Evolutionary conservation across 768 basidiomycete genomes (phyloP), one percentile per base, ranked within the genome.

Genomic region (Dioszegia crocea): DNA sequence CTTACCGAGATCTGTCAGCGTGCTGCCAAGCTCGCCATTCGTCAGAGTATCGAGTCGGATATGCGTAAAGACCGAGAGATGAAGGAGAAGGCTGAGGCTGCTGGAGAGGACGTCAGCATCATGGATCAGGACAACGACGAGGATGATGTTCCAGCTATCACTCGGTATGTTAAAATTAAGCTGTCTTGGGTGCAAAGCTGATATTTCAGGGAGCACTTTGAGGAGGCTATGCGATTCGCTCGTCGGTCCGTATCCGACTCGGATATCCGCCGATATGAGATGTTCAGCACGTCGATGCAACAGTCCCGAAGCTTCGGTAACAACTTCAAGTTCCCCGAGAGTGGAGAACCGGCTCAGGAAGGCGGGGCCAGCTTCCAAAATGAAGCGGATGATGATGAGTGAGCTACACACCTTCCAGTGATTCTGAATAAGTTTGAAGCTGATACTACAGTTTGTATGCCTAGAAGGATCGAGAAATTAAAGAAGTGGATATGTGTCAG

Each of bases 1-100:
- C 81, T 98, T 66, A 94, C 94, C n/a, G 96, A 98, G 78, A 94
- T 99, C 71, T 98, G 94, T 77, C 94, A 98, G 79, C 86, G 96
- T 50, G 87, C 96, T 4, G 93, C 93, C 56, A 99, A 99, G 81
- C 82, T 97, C 55, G 94, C 94, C 1, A 99, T 99, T 73, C 84
- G 94, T 26, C 90, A 88, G 78, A 88, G 86, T 57, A 99, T 99
- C 67, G 93, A 98, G 70, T 79, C 89, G 6, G 96, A 99, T 78
- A 88, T 99, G 71, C 80, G 86, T 65, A 79, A 69, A 57, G 83
- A 85, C 38, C 82, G 93, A 57, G 94, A 90, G 75, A 86, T 84
- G 81, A 83, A 81, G 78, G 91, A 85, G 61, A 84, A 84, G 74
- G 90, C 89, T 68, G 91, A 90, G 48, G 75, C 71, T 21, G 88